Base-by-base conservation (phyloP, 768 basidiomycete genomes). In the Gymnopilus junonius region DNA sequence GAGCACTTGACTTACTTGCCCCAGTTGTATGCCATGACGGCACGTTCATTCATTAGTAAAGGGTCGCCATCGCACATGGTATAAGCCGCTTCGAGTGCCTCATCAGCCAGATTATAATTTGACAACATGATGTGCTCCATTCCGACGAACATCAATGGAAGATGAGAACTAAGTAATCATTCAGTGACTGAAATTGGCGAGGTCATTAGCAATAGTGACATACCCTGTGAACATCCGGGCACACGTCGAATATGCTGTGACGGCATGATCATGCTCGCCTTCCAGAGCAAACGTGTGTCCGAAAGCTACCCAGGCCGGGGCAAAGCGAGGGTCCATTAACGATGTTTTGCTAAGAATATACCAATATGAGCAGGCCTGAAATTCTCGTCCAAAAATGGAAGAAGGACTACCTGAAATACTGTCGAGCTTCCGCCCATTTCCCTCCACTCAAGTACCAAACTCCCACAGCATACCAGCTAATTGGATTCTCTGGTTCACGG, bases 401-500 rank as follows among this genome's bases (percentile, higher is more conserved):
- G 45, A 21, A 39, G 46, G 39, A 29, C 37, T 60, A 94, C 95
- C 95, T 97, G 74, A 99, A 97, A 73, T 96, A 99, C 66, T 96
- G 89, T 68, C 97, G 81, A 2, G 96, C 94, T 69, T 97, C 93
- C 11, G 88, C 80, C 91, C 93, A 99, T 70, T 96, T 93, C 55
- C 86, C 85, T 29, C 88, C 87, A 32, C 89, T 86, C 59, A 97
- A 85, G 76, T 99, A 99, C 93, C 96, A 99, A 21, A 98, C 88
- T 0, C 96, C 97, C 23, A 99, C 97, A 4, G 97, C 94, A 76
- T 99, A 99, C 97, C 97, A 99, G 68, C 94, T 96, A 57, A 94
- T 86, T 0, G 95, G 89, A 43, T 93, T 91, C 71, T 95, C 93
- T 0, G 97, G 96, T 72, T 98, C 96, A 50, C 87, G 87, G 58